Percentiles rank a stretch among this genome's conserved stretches.
Evolutionary conservation across 1,139 yeast genomes (phyloP).

Genomic region (Suhomyces kunorum): DNA sequence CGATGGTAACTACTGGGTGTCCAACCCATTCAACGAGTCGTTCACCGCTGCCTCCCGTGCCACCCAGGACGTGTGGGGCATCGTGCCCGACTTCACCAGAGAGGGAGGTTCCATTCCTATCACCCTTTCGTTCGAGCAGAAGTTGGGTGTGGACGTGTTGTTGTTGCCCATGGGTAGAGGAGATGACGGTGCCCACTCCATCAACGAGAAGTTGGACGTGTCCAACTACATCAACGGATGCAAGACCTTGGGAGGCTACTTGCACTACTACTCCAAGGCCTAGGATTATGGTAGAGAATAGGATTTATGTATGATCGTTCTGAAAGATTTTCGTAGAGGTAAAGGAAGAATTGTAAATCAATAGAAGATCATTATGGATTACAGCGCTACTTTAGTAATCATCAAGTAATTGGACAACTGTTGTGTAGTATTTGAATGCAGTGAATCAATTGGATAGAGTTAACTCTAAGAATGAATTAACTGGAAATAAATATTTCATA

Average conservation of each 20-base stretch:
- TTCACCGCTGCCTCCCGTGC: constrained; percentile 95
- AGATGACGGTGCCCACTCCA: constrained; percentile 98
- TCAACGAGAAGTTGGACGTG: constrained; percentile 89
- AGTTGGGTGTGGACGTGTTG: constrained; percentile 80
- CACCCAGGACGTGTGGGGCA: constrained; percentile 90
- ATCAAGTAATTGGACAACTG: too few species aligned
- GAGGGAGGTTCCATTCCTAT: constrained; percentile 99
- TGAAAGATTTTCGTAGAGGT: too few species aligned
- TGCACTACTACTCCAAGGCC: constrained; percentile 73
- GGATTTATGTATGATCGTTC: too few species aligned
- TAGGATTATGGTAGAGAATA: too few species aligned
- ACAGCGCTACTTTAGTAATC: too few species aligned
- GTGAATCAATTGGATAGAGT: too few species aligned
- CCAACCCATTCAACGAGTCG: constrained; percentile 89
- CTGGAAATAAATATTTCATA: too few species aligned
- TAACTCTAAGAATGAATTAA: too few species aligned
- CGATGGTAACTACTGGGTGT: constrained; percentile 95
- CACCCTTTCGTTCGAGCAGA: constrained; percentile 86
- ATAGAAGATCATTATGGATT: too few species aligned
- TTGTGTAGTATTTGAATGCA: too few species aligned
- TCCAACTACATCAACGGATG: constrained; percentile 91
- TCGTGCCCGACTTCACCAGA: constrained; percentile 95
- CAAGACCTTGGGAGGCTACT: constrained; percentile 90
- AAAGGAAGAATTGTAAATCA: too few species aligned
- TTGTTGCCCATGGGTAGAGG: constrained; percentile 98